phyloP scores from a whole-genome alignment of 495 filamentous ascomycete genomes.

The Xylaria longipes region DNA sequence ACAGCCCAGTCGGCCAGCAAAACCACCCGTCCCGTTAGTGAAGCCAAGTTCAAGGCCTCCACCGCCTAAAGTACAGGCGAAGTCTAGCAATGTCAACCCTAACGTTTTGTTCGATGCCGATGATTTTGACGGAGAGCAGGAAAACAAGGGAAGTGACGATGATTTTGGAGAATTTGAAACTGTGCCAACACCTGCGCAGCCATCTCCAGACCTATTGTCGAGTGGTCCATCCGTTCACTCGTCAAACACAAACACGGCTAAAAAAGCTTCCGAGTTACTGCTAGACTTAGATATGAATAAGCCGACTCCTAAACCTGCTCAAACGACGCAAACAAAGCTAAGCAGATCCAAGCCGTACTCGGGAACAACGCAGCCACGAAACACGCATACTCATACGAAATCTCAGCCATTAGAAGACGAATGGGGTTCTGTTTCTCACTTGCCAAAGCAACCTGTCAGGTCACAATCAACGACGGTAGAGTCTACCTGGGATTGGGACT shows the following conservation, averaged over 20 bases:
- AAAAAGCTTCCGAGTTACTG: slow-evolving; percentile 40
- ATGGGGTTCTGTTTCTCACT: slow-evolving; percentile 65
- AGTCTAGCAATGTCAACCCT: slow-evolving; percentile 38
- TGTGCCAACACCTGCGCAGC: slow-evolving; percentile 34
- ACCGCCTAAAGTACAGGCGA: slow-evolving; percentile 13
- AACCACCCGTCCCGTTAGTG: slow-evolving; percentile 6
- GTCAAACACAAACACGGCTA: slow-evolving; percentile 22
- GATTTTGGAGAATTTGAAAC: slow-evolving; percentile 61
- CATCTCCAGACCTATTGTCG: slow-evolving; percentile 27
- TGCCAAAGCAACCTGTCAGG: slow-evolving; percentile 39
- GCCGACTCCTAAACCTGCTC: slow-evolving; percentile 45
- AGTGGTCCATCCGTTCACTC: slow-evolving; percentile 24
- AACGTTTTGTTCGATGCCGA: slow-evolving; percentile 59
- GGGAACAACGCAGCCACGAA: slow-evolving; percentile 53
- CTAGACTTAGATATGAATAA: slow-evolving; percentile 33
- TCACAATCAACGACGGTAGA: slow-evolving; percentile 23
- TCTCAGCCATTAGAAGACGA: slow-evolving; percentile 44
- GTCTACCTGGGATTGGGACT: slow-evolving; percentile 52
- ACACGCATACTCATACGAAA: slow-evolving; percentile 17
- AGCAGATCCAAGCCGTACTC: slow-evolving; percentile 45
- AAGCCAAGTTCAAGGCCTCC: slow-evolving; percentile 25
- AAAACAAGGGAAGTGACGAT: slow-evolving; percentile 45
- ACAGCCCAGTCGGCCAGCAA: slow-evolving; percentile 9
- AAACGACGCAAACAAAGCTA: slow-evolving; percentile 53
- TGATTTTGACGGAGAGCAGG: slow-evolving; percentile 49